phyloP scores from a whole-genome alignment of 371 early-diverging fungal genomes.

The Astathelohania contejeani region DNA sequence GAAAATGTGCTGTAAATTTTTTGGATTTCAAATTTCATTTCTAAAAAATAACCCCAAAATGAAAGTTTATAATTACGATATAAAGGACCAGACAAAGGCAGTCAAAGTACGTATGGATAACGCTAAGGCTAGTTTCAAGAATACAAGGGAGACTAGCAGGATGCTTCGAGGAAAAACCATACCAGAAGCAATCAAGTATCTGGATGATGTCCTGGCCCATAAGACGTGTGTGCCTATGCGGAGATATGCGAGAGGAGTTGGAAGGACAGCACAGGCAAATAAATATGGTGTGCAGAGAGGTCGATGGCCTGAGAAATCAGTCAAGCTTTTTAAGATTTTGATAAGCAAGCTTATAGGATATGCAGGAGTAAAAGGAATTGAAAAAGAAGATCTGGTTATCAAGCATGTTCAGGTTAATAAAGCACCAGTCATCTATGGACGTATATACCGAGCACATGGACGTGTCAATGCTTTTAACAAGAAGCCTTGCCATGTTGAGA shows the following conservation, averaged over 20 bases:
- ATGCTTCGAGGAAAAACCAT: constrained; percentile 81
- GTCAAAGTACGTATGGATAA: constrained; percentile 44
- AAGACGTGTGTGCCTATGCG: constrained; percentile 94
- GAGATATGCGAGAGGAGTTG: constrained; percentile 85
- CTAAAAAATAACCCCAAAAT: no score
- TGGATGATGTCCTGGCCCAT: constrained; percentile 78
- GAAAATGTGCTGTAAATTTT: constrained; percentile 35
- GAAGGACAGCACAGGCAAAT: constrained; percentile 89
- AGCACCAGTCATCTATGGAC: constrained; percentile 87
- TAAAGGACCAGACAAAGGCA: no score
- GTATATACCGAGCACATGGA: constrained; percentile 96
- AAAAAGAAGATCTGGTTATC: constrained; percentile 57
- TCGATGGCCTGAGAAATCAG: constrained; percentile 95
- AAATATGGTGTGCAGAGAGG: constrained; percentile 70
- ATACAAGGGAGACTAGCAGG: constrained; percentile 87
- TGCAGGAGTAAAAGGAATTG: constrained; percentile 78
- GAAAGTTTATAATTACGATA: no score
- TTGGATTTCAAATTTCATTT: no score
- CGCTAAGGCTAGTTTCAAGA: constrained; percentile 59
- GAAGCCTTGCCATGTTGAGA: constrained; percentile 86
- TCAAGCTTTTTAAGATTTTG: constrained; percentile 71
- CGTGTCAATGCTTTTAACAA: constrained; percentile 83
- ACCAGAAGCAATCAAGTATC: constrained; percentile 74
- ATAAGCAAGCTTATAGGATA: constrained; percentile 88
- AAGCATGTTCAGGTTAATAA: constrained; percentile 89